A percentile compares a stretch with the other conserved stretches of the same genome.
Evolutionary conservation across 768 basidiomycete species (phyloP).

Genomic region (Collybiopsis confluens): DNA sequence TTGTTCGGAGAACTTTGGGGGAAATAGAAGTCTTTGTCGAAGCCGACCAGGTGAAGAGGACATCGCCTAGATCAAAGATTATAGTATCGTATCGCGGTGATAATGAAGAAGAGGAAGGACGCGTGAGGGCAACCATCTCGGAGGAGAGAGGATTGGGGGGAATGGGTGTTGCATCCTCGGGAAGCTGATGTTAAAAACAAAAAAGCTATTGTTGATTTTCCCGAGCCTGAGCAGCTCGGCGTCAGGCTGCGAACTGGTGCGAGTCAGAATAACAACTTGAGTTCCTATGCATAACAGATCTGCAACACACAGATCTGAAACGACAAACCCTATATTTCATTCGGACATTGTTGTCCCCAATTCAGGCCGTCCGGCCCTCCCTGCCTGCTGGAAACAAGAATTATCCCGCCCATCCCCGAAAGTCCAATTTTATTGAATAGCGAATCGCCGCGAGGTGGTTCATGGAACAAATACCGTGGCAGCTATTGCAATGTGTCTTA

Average conservation of each 20-base stretch:
- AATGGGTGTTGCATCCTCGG: neutral
- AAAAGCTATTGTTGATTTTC: constrained; percentile 6
- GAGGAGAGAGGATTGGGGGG: constrained; percentile 1
- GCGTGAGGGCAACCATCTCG: constrained; percentile 1
- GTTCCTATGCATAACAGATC: too few species aligned
- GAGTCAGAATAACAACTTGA: neutral
- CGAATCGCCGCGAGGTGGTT: too few species aligned
- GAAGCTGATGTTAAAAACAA: constrained; percentile 2
- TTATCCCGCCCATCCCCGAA: too few species aligned
- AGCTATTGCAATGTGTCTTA: too few species aligned
- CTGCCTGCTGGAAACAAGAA: too few species aligned
- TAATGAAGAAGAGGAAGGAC: neutral
- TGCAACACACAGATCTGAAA: too few species aligned
- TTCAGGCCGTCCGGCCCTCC: too few species aligned
- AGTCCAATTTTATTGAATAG: too few species aligned
- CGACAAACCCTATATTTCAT: too few species aligned
- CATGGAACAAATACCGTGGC: too few species aligned
- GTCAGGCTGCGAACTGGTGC: neutral
- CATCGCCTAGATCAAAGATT: constrained; percentile 54
- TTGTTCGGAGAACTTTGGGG: constrained; percentile 32
- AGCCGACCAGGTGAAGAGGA: constrained; percentile 52
- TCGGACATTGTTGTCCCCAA: too few species aligned
- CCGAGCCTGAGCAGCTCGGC: constrained; percentile 4
- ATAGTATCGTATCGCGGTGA: constrained; percentile 23
- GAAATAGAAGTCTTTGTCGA: constrained; percentile 40